Conservation (phyloP, 345 rosid genomes). For the Eutrema heterophyllum region DNA sequence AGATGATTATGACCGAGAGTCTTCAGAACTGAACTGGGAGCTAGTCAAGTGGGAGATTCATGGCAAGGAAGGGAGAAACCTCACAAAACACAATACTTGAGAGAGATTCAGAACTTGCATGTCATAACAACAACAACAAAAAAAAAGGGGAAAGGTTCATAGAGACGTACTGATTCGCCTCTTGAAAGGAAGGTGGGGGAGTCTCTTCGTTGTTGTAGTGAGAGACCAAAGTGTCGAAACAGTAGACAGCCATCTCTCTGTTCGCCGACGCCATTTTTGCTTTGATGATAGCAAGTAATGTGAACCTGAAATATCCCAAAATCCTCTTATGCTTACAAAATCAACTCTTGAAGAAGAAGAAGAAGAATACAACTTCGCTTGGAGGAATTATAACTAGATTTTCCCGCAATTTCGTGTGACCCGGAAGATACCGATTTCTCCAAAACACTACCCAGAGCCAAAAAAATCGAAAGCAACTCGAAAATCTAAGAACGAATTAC, state of each 20-base stretch:
- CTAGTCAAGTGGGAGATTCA: background rate
- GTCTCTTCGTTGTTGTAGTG: slow-evolving; percentile 82
- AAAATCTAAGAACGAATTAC: background rate
- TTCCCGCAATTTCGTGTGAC: background rate
- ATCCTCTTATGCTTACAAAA: background rate
- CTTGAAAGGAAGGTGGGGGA: slow-evolving; percentile 87
- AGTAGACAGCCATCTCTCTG: slow-evolving; percentile 94
- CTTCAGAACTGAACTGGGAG: background rate
- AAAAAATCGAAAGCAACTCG: background rate
- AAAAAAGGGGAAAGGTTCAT: background rate
- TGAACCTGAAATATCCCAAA: slow-evolving; percentile 14
- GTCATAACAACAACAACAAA: background rate
- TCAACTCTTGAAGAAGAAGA: background rate
- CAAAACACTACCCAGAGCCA: background rate
- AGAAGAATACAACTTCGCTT: background rate
- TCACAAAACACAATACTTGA: background rate
- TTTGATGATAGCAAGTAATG: background rate
- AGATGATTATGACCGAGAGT: background rate
- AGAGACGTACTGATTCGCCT: slow-evolving; percentile 61
- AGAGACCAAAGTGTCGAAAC: slow-evolving; percentile 90
- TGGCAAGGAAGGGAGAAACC: background rate
- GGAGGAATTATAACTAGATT: background rate
- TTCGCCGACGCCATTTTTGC: slow-evolving; percentile 83
- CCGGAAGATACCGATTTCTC: background rate
- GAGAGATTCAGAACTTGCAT: background rate